Conservation (phyloP, 2,329 filamentous ascomycete species). For the Penicillium sp. region DNA sequence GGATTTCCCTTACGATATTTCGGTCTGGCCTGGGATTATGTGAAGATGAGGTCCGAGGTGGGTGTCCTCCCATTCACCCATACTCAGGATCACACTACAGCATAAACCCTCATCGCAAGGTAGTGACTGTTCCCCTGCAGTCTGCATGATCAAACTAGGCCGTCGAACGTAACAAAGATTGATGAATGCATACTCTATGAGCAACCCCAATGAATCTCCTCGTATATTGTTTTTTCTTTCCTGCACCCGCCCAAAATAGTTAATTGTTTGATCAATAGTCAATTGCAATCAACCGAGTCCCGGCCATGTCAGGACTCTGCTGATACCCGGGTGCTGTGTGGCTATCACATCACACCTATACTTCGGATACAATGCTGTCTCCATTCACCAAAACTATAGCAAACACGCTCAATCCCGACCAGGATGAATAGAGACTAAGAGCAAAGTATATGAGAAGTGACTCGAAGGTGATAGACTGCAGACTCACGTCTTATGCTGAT, state of each 20-base stretch:
- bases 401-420: conserved; percentile 1
- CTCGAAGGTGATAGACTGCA: not conserved
- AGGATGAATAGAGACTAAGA: not conserved
- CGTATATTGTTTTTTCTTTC: not conserved
- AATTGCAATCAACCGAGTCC: not conserved
- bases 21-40: not conserved
- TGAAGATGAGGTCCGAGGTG: too few species aligned
- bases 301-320: not conserved
- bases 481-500: not conserved
- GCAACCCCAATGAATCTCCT: not conserved
- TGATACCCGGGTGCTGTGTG: conserved; percentile 8
- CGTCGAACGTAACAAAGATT: too few species aligned
- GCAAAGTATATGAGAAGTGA: not conserved
- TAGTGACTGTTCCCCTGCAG: not conserved
- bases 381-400: not conserved
- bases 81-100: not conserved
- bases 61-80: not conserved
- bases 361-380: not conserved
- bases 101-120: not conserved
- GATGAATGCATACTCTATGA: not conserved
- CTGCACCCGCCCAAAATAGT: not conserved
- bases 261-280: conserved; percentile 6
- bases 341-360: conserved; percentile 10
- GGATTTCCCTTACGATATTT: not conserved
- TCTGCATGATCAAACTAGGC: not conserved